A percentile compares a stretch with the other conserved stretches of the same genome.
These are phyloP conservation scores for Falciphora oryzae DNA, from an alignment of 2,329 filamentous ascomycete species.

Conservation along the genomic window DNA sequence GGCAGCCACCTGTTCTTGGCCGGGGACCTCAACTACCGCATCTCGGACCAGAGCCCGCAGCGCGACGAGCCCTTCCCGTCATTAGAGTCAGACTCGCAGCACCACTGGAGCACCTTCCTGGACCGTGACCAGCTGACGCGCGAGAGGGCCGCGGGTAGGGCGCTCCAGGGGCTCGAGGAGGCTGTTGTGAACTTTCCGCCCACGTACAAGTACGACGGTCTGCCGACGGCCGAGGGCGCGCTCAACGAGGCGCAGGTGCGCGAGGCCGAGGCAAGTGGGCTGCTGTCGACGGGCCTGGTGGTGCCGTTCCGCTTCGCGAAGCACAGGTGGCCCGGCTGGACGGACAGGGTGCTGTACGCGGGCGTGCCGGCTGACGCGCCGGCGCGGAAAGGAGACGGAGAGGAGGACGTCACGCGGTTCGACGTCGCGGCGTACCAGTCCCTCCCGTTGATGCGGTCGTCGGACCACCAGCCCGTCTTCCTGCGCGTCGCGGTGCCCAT, in stretches of 20 bases:
- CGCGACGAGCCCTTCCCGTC: slow-evolving; percentile 58
- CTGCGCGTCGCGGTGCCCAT: slow-evolving; percentile 64
- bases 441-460: slow-evolving; percentile 72
- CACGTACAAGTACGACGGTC: slow-evolving; percentile 79
- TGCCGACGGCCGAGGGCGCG: slow-evolving; percentile 28
- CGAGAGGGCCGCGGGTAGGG: slow-evolving; percentile 63
- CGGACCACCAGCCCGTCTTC: slow-evolving; percentile 82
- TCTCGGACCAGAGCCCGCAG: slow-evolving; percentile 59
- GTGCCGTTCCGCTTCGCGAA: slow-evolving; percentile 66
- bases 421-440: slow-evolving; percentile 64
- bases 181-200: slow-evolving; percentile 73
- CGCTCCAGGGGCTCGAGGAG: slow-evolving; percentile 74
- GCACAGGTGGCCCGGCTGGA: slow-evolving; percentile 89
- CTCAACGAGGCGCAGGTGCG: slow-evolving; percentile 22
- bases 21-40: slow-evolving; percentile 94
- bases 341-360: slow-evolving; percentile 80
- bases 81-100: slow-evolving; percentile 45
- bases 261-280: slow-evolving; percentile 20
- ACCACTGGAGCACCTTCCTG: slow-evolving; percentile 64
- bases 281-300: slow-evolving; percentile 27
- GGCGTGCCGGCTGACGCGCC: slow-evolving; percentile 45
- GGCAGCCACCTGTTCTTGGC: slow-evolving; percentile 76
- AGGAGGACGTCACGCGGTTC: slow-evolving; percentile 26
- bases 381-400: slow-evolving; percentile 6
- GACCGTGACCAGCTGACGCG: slow-evolving; percentile 70